Evolutionary conservation across 2,329 filamentous ascomycete genomes (phyloP).

Genomic region (Proliferodiscus dingleyae): DNA sequence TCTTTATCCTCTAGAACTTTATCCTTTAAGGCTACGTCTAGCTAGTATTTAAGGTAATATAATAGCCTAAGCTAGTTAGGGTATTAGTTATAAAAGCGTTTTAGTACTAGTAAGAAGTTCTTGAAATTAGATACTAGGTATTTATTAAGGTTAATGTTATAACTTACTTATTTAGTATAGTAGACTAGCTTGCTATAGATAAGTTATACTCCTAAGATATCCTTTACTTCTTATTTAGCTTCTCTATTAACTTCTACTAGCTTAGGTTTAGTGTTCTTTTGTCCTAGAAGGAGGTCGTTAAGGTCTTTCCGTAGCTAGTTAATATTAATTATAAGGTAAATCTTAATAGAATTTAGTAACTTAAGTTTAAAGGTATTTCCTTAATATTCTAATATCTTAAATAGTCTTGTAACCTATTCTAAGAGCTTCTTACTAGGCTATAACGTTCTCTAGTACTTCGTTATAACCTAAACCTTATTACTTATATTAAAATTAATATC

Average conservation of each 20-base stretch:
- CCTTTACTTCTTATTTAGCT: too few relatives aligned
- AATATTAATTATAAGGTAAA: background rate
- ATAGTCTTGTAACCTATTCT: background rate
- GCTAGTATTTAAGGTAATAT: background rate
- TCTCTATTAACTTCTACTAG: background rate
- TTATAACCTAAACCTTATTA: too few relatives aligned
- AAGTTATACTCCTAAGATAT: background rate
- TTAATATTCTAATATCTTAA: background rate
- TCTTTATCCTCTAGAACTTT: background rate
- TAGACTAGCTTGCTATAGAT: background rate
- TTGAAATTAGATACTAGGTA: background rate
- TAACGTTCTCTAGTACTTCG: background rate
- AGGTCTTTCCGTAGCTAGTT: background rate
- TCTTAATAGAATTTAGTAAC: background rate
- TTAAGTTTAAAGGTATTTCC: background rate
- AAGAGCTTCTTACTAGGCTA: background rate
- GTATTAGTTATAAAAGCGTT: background rate
- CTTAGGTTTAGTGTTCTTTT: background rate
- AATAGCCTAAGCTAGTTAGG: background rate
- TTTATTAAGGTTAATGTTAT: background rate
- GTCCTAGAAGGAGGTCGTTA: background rate
- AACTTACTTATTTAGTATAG: background rate
- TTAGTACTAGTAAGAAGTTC: background rate
- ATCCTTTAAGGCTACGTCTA: background rate
- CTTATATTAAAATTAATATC: background rate